phyloP scores from a whole-genome alignment of 352 stramenopile species.

The Globisporangium acanthophoron region DNA sequence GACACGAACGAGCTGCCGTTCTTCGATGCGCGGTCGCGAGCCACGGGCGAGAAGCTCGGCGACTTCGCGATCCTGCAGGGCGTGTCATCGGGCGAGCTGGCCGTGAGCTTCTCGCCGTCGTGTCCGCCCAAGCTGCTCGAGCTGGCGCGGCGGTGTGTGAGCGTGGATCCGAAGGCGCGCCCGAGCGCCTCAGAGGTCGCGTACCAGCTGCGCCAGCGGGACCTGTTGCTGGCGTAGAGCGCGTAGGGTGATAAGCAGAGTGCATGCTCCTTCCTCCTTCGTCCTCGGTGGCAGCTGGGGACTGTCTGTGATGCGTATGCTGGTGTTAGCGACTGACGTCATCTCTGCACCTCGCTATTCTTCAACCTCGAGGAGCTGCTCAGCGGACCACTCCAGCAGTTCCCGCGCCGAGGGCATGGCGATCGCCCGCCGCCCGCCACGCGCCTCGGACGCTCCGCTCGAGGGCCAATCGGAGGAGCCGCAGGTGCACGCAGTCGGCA shows the following conservation, averaged over 20 bases:
- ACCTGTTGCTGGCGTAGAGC: conserved; percentile 34
- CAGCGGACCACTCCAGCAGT: background rate
- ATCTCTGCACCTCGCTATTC: background rate
- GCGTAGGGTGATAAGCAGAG: background rate
- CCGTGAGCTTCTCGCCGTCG: conserved; percentile 29
- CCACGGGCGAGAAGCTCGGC: conserved; percentile 35
- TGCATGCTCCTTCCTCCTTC: too few relatives aligned
- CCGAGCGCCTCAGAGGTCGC: conserved; percentile 49
- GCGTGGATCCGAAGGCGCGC: conserved; percentile 41
- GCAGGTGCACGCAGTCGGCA: background rate
- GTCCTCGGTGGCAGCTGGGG: too few relatives aligned
- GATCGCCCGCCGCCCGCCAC: conserved; percentile 1
- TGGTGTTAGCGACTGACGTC: background rate
- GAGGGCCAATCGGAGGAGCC: background rate
- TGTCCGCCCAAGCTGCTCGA: conserved; percentile 40
- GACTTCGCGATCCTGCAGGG: conserved; percentile 57
- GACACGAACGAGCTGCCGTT: conserved; percentile 71
- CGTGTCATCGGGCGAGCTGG: conserved; percentile 36
- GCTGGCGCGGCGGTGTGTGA: conserved; percentile 48
- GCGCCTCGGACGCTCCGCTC: background rate
- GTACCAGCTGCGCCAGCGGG: conserved; percentile 51
- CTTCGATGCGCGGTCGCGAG: conserved; percentile 22
- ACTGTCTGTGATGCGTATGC: too few relatives aligned
- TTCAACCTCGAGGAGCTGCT: background rate
- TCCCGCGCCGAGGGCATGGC: background rate